phyloP scores from a whole-genome alignment of 2,329 filamentous ascomycete species.

The Colletotrichum caudatum region DNA sequence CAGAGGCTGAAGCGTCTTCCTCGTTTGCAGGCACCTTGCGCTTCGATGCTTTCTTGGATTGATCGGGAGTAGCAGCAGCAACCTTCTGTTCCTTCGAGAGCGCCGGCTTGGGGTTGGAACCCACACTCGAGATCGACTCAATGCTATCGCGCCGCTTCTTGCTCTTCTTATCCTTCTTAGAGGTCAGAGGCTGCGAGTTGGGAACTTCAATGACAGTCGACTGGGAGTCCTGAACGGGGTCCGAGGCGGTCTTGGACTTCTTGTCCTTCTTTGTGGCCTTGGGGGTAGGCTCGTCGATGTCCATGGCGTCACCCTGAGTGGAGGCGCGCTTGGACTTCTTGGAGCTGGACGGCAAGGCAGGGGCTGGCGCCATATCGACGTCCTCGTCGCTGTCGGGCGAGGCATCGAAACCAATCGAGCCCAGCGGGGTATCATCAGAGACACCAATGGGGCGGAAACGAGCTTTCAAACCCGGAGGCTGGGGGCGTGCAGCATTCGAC shows the following conservation, averaged over 20 bases:
- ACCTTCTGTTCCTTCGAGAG: conserved; percentile 10
- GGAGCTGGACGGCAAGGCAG: conserved; percentile 46
- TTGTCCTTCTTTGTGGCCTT: conserved; percentile 49
- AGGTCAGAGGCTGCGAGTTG: conserved; percentile 42
- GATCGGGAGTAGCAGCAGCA: conserved; percentile 22
- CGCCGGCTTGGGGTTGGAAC: conserved; percentile 21
- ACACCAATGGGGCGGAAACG: conserved; percentile 76
- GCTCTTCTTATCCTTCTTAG: conserved; percentile 50
- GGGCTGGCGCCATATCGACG: conserved; percentile 58
- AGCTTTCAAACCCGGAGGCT: conserved; percentile 75
- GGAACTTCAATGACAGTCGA: conserved; percentile 32
- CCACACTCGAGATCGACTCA: conserved; percentile 38
- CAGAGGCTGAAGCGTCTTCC: conserved; percentile 49
- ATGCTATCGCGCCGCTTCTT: conserved; percentile 47
- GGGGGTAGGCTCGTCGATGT: conserved; percentile 39
- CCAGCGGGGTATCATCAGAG: conserved; percentile 48
- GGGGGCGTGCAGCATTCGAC: conserved; percentile 65
- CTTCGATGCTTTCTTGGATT: conserved; percentile 41
- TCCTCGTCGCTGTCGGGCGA: conserved; percentile 58
- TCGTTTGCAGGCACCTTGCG: conserved; percentile 51
- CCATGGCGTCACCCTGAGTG: conserved; percentile 46
- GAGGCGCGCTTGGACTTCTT: conserved; percentile 51
- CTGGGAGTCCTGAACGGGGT: conserved; percentile 26
- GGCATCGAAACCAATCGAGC: conserved; percentile 55
- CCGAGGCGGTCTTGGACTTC: conserved; percentile 45